phyloP scores from a whole-genome alignment of 768 basidiomycete species.

The Leucogyrophana mollusca region DNA sequence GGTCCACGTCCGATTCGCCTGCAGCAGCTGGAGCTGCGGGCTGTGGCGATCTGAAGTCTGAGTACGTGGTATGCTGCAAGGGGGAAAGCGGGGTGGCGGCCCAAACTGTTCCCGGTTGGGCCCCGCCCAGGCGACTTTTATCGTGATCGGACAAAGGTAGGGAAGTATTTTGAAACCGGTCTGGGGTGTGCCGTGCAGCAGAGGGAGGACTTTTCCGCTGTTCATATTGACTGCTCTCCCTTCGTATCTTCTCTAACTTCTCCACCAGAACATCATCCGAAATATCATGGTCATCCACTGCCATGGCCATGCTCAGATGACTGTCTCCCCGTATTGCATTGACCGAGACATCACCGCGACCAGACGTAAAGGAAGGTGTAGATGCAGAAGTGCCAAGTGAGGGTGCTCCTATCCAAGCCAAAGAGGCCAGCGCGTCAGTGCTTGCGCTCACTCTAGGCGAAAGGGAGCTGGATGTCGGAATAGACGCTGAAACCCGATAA shows the following conservation, averaged over 20 bases:
- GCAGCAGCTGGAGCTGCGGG: no score
- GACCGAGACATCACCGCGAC: slow-evolving; percentile 4
- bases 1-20: slow-evolving; percentile 7
- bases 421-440: slow-evolving; percentile 30
- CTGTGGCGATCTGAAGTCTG: no score
- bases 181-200: neutral
- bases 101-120: no score
- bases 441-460: slow-evolving; percentile 10
- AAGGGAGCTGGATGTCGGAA: slow-evolving; percentile 1
- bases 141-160: slow-evolving; percentile 3
- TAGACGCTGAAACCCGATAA: neutral
- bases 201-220: neutral
- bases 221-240: slow-evolving; percentile 10
- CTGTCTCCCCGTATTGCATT: slow-evolving; percentile 32
- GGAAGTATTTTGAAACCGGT: neutral
- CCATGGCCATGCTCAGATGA: slow-evolving; percentile 38
- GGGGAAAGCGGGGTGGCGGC: no score
- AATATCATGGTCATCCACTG: slow-evolving; percentile 48
- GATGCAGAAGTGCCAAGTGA: slow-evolving; percentile 1
- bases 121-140: slow-evolving; percentile 1
- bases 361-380: neutral
- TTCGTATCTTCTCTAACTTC: slow-evolving; percentile 44
- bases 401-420: slow-evolving; percentile 28
- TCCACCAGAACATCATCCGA: slow-evolving; percentile 51
- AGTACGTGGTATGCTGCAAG: no score